phyloP scores from a whole-genome alignment of 148 eudicot species.

The Oxyria digyna region DNA sequence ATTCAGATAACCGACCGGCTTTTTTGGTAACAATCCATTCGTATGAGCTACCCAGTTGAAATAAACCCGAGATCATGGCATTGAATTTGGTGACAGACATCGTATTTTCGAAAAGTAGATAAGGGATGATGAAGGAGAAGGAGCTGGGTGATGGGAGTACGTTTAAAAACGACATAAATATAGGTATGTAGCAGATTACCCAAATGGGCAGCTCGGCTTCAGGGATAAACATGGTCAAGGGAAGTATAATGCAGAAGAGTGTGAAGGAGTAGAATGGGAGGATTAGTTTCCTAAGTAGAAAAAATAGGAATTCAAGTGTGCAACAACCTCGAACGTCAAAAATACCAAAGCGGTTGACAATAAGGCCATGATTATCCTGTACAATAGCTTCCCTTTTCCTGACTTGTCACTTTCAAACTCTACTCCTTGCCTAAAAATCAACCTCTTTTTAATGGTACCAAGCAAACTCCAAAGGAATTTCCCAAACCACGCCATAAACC shows the following conservation, averaged over 20 bases:
- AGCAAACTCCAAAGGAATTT: constrained; percentile 30
- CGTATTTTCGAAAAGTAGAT: constrained; percentile 58
- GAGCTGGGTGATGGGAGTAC: constrained; percentile 45
- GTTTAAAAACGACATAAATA: constrained; percentile 40
- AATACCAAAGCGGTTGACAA: constrained; percentile 30
- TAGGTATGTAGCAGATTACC: constrained; percentile 54
- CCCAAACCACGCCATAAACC: constrained; percentile 45
- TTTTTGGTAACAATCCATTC: constrained; percentile 67
- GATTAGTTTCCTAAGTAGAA: constrained; percentile 44
- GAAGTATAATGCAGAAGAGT: constrained; percentile 49
- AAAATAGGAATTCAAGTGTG: constrained; percentile 45
- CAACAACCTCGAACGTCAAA: constrained; percentile 35
- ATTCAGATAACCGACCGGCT: constrained; percentile 48
- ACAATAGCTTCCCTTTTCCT: constrained; percentile 24
- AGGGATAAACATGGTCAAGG: constrained; percentile 55
- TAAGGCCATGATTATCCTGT: constrained; percentile 33
- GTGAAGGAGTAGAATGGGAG: constrained; percentile 67
- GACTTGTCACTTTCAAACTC: constrained; percentile 32
- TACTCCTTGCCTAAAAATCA: constrained; percentile 33
- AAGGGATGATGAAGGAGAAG: constrained; percentile 52
- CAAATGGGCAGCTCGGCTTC: constrained; percentile 50
- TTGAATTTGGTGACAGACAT: constrained; percentile 68
- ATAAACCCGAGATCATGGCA: constrained; percentile 54
- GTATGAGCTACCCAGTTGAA: constrained; percentile 56
- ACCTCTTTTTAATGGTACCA: constrained; percentile 30